Percentiles rank a stretch among this genome's conserved stretches.
These are phyloP conservation scores for Aurifilum marmelostoma DNA, from an alignment of 2,329 filamentous ascomycete species.

Conservation along the genomic window DNA sequence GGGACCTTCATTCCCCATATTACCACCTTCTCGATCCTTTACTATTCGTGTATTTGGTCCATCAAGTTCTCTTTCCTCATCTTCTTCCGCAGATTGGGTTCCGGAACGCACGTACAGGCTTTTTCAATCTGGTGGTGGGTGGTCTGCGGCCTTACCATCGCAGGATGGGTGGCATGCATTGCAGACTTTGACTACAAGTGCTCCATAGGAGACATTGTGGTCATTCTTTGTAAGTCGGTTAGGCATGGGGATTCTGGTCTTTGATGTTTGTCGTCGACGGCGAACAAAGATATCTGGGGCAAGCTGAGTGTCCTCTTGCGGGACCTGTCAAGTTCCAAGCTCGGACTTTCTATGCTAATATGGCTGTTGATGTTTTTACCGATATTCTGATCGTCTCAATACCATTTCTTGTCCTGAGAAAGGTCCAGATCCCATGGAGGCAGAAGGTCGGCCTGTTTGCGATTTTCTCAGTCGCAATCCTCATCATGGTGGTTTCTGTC, in stretches of 20 bases:
- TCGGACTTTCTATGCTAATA: conserved; percentile 9
- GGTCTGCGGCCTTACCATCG: background rate
- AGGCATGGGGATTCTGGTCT: background rate
- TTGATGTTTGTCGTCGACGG: background rate
- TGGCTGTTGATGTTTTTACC: conserved; percentile 6
- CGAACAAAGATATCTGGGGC: background rate
- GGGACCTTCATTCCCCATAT: background rate
- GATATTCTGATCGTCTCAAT: conserved; percentile 9
- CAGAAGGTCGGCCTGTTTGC: conserved; percentile 4
- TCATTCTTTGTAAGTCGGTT: background rate
- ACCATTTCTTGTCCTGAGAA: background rate
- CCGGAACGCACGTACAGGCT: background rate
- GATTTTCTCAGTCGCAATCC: background rate
- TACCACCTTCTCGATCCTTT: background rate
- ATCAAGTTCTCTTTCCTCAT: conserved; percentile 13
- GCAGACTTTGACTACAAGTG: conserved; percentile 4
- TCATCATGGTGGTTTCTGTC: background rate
- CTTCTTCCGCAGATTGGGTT: conserved; percentile 8
- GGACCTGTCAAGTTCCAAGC: background rate
- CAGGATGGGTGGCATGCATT: background rate
- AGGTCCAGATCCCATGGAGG: conserved; percentile 5
- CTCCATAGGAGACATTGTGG: background rate
- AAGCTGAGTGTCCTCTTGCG: conserved; percentile 3
- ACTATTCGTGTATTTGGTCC: conserved; percentile 9
- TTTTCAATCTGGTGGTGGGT: conserved; percentile 10